These are phyloP conservation scores for Skeletonema menzelii DNA, from an alignment of 108 stramenopile species.

Conservation along the genomic window DNA sequence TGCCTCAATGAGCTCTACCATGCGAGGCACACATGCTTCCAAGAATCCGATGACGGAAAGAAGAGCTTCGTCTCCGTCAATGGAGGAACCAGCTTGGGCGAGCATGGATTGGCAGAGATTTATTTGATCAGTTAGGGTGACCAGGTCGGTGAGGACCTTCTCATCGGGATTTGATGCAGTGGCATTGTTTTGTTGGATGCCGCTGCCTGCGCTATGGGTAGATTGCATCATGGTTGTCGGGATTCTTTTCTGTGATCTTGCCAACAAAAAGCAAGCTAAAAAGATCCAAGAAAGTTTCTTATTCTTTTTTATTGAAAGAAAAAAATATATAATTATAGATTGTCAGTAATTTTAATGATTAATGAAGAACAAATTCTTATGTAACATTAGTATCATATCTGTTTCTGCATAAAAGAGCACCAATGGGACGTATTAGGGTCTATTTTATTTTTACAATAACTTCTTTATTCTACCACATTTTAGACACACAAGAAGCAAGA, in stretches of 20 bases:
- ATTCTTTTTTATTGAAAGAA: no score
- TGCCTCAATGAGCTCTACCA: slow-evolving; percentile 83
- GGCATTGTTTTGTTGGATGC: background rate
- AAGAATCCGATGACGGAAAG: slow-evolving; percentile 77
- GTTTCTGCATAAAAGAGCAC: no score
- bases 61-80: slow-evolving; percentile 58
- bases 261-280: no score
- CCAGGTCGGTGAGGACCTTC: slow-evolving; percentile 70
- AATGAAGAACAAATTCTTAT: no score
- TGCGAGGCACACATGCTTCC: slow-evolving; percentile 83
- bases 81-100: slow-evolving; percentile 23
- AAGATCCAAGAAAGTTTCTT: no score
- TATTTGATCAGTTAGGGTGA: slow-evolving; percentile 71
- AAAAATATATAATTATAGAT: no score
- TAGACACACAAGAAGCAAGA: no score
- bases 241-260: no score
- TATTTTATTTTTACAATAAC: background rate
- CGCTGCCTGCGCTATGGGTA: background rate
- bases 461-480: background rate
- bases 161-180: slow-evolving; percentile 38
- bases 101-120: slow-evolving; percentile 66
- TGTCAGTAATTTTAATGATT: no score
- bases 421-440: no score
- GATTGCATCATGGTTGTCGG: slow-evolving; percentile 27
- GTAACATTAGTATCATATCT: no score